Base-by-base conservation (phyloP, 805 yeast genomes). In the Diddensiella caesifluorescens region DNA sequence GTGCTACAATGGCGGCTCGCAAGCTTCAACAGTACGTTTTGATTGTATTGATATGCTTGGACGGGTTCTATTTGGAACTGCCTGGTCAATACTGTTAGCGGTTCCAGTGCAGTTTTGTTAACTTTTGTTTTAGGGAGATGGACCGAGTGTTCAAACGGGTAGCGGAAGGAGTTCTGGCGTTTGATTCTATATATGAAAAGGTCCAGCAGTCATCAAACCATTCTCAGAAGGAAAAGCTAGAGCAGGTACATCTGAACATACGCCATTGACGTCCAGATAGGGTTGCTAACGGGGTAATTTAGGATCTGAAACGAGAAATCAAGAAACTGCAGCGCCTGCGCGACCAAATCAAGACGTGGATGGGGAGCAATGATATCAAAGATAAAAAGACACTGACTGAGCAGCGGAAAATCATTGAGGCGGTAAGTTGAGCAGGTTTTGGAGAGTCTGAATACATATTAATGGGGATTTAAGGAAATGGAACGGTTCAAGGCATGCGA, bases 301-400 rank as follows among this genome's bases (percentile, higher is more conserved):
- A 29, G 47, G 98, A 90, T 60, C 70, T 90, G 59, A 89, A 92
- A 67, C 81, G 92, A 56, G 97, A 92, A 63, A 89, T 92, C 64
- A 90, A 92, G 64, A 90, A 88, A 63, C 71, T 90, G 44, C 98
- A 90, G 61, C 78, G 95, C 60, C 79, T 83, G 54, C 75, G 97
- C 60, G 98, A 90, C 63, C 97, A 88, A 67, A 85, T 90, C 55
- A 90, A 90, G 66, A 83, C 84, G 44, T 90, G 98, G 98, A 67
- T 88, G 60, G 78, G 90, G 32, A 89, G 90, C 52, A 84, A 81
- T 53, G 95, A 89, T 49, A 88, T 89, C 35, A 88, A 94, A 61
- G 95, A 90, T 55, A 92, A 87, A 60, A 84, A 83, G 55, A 74
- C 79, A 38, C 68, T 86, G 49, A 70, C 81, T 44, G 97, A 90